Percentiles rank a stretch among this genome's conserved stretches.
These are phyloP conservation scores for Evansstolkia leycettana DNA, from an alignment of 495 filamentous ascomycete genomes.

Conservation along the genomic window DNA sequence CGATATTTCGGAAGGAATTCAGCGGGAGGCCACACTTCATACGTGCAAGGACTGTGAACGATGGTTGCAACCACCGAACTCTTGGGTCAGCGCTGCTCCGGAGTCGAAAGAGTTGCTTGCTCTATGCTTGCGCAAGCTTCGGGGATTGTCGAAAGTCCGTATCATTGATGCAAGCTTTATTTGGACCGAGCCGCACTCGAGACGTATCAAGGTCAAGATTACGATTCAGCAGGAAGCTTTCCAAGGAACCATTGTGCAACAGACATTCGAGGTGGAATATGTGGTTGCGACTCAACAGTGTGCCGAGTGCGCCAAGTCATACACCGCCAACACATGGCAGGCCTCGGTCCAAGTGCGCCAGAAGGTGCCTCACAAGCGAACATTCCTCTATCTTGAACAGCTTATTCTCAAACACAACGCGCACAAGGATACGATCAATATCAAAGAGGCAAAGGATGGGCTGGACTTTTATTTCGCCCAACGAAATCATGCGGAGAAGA, in stretches of 20 bases:
- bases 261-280: constrained; percentile 89
- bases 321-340: constrained; percentile 82
- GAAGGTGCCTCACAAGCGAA: constrained; percentile 94
- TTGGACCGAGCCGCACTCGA: constrained; percentile 95
- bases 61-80: constrained; percentile 78
- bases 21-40: constrained; percentile 69
- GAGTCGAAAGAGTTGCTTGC: constrained; percentile 87
- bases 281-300: constrained; percentile 83
- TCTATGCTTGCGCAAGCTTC: constrained; percentile 71
- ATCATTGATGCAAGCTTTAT: constrained; percentile 94
- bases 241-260: constrained; percentile 70
- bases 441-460: constrained; percentile 87
- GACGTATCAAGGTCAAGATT: constrained; percentile 82
- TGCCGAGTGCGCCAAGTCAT: constrained; percentile 84
- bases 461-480: constrained; percentile 90
- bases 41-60: constrained; percentile 85
- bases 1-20: constrained; percentile 88
- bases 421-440: constrained; percentile 89
- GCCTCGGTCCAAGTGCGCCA: constrained; percentile 88
- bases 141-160: constrained; percentile 70
- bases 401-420: constrained; percentile 87
- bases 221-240: constrained; percentile 75
- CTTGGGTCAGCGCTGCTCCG: constrained; percentile 69
- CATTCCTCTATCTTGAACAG: constrained; percentile 93
- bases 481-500: constrained; percentile 83